These are phyloP conservation scores for Annona cherimola DNA, from an alignment of 164 flowering plant species.

Conservation along the genomic window DNA sequence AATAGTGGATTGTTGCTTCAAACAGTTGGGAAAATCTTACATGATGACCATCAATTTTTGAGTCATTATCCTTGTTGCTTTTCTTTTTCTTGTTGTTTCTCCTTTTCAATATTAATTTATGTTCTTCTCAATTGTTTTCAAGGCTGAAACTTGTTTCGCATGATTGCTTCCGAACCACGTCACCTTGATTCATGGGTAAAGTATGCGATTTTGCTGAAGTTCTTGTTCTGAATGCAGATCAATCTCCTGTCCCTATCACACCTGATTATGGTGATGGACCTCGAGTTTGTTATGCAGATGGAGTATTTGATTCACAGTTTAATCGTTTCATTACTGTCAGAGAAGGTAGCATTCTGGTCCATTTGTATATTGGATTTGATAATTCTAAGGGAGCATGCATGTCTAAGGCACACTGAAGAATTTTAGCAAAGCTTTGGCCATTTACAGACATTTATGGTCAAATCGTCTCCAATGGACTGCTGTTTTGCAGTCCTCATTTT, in stretches of 20 bases:
- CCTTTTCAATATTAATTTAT: too few relatives aligned
- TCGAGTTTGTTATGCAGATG: slow-evolving; percentile 51
- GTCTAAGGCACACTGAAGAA: background rate
- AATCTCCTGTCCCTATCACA: slow-evolving; percentile 39
- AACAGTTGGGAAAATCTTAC: background rate
- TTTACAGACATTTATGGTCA: background rate
- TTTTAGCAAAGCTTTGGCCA: background rate
- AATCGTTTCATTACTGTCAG: slow-evolving; percentile 40
- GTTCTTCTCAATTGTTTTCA: background rate
- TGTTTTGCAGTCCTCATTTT: background rate
- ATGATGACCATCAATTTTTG: background rate
- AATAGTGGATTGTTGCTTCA: background rate
- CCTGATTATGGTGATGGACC: slow-evolving; percentile 59
- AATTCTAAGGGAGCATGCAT: background rate
- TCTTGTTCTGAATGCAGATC: slow-evolving; percentile 21
- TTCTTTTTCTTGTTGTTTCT: background rate
- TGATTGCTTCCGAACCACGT: background rate
- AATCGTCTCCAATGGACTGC: background rate
- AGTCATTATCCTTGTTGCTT: background rate
- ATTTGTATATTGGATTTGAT: background rate
- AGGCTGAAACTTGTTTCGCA: background rate
- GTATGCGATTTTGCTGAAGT: background rate
- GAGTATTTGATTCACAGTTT: slow-evolving; percentile 47
- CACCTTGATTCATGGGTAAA: background rate
- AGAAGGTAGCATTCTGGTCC: slow-evolving; percentile 35